Percentiles rank a stretch among this genome's conserved stretches.
These are phyloP conservation scores for Zymoseptoria crescenta DNA, from an alignment of 2,329 filamentous ascomycete species.

Conservation along the genomic window DNA sequence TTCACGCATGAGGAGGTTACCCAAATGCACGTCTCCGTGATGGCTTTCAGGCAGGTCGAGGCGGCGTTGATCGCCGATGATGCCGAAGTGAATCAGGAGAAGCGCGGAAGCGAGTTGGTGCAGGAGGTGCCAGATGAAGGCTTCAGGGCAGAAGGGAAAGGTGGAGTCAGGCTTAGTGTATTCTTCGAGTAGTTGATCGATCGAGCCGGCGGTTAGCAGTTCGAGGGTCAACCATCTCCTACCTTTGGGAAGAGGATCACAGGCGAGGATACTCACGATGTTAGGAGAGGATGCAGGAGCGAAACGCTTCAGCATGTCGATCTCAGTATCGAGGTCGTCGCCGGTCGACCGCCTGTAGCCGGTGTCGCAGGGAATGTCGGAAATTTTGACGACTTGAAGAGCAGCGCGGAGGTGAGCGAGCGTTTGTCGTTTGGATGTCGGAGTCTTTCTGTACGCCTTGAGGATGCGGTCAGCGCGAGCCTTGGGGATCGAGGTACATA, in stretches of 20 bases:
- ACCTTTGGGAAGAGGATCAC: background rate
- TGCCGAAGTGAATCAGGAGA: background rate
- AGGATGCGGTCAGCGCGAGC: background rate
- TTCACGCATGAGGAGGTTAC: background rate
- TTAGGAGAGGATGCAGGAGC: background rate
- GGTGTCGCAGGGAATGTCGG: background rate
- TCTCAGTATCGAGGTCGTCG: background rate
- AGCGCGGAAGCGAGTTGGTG: background rate
- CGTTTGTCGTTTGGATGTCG: background rate
- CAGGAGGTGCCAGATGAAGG: background rate
- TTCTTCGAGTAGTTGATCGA: background rate
- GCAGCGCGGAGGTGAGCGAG: background rate
- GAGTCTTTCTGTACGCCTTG: background rate
- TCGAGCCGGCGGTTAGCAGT: background rate
- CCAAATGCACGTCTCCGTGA: background rate
- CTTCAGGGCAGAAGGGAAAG: background rate
- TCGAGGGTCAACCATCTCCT: background rate
- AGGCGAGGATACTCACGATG: background rate
- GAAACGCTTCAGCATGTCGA: background rate
- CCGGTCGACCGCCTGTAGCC: background rate
- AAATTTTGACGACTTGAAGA: background rate
- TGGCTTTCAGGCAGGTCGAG: background rate
- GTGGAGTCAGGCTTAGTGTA: background rate
- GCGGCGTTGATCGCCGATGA: background rate
- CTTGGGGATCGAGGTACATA: background rate